Conservation (phyloP, 768 basidiomycete genomes). For the Tylopilus rubrobrunneus region DNA sequence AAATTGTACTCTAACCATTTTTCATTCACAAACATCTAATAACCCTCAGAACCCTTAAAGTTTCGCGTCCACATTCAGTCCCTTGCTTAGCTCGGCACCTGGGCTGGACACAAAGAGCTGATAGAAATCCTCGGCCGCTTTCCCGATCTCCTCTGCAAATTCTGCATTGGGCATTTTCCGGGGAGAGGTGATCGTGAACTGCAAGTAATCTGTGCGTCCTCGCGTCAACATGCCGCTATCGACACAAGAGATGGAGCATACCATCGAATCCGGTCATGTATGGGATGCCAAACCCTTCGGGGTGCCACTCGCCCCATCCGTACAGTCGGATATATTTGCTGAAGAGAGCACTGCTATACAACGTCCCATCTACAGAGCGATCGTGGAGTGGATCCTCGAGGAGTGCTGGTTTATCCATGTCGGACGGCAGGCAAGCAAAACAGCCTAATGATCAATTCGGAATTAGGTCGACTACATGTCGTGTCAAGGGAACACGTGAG, state of each 20-base stretch:
- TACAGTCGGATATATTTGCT: constrained; percentile 82
- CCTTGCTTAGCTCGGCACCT: no score
- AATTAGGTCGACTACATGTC: not conserved
- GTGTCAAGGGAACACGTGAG: not conserved
- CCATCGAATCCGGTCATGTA: constrained; percentile 88
- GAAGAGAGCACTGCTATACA: constrained; percentile 87
- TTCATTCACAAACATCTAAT: no score
- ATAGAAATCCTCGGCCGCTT: constrained; percentile 66
- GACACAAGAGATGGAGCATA: constrained; percentile 24
- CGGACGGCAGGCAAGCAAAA: constrained; percentile 53
- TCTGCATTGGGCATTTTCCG: constrained; percentile 76
- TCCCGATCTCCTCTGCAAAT: constrained; percentile 67
- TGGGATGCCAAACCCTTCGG: constrained; percentile 91
- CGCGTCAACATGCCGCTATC: not conserved
- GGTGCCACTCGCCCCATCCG: constrained; percentile 95
- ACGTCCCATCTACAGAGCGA: constrained; percentile 75
- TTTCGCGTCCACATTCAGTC: not conserved
- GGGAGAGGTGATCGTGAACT: constrained; percentile 85
- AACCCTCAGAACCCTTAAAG: not conserved
- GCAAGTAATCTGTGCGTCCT: constrained; percentile 56
- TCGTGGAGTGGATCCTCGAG: constrained; percentile 72
- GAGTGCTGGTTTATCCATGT: constrained; percentile 62
- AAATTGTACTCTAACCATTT: no score
- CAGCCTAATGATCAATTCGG: constrained; percentile 45
- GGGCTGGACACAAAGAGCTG: constrained; percentile 38